Conservation (phyloP, 2,329 filamentous ascomycete species). For the Penicillium digitatum region DNA sequence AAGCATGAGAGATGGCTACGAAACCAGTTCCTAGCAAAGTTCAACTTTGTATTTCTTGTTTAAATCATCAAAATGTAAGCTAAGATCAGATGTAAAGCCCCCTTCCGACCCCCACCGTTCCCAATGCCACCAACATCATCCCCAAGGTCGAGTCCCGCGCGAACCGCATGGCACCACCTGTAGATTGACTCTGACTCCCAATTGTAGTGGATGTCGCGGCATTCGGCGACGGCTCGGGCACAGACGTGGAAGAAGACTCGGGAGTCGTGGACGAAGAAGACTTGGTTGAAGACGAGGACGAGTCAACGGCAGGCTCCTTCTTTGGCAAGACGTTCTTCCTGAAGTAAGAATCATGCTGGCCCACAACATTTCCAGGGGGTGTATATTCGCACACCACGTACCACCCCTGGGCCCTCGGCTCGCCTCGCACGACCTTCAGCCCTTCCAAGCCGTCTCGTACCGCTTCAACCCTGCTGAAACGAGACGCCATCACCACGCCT, state of each 20-base stretch:
- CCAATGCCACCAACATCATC: conserved; percentile 10
- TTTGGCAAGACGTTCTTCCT: conserved; percentile 28
- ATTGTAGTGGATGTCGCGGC: conserved; percentile 2
- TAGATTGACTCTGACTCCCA: conserved; percentile 1
- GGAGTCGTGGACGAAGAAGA: conserved; percentile 19
- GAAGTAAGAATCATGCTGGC: conserved; percentile 29
- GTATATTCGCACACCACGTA: conserved; percentile 68
- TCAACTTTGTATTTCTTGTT: conserved; percentile 4
- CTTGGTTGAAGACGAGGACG: conserved; percentile 10
- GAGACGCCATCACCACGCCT: conserved; percentile 29
- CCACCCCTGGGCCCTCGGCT: conserved; percentile 49
- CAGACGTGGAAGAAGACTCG: neutral
- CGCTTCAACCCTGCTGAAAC: neutral
- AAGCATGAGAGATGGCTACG: conserved; percentile 31
- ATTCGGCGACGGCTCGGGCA: conserved; percentile 16
- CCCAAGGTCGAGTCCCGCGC: conserved; percentile 5
- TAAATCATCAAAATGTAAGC: neutral
- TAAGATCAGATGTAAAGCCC: conserved; percentile 10
- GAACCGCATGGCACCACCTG: conserved; percentile 3
- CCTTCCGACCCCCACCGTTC: conserved; percentile 14
- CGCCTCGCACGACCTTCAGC: neutral
- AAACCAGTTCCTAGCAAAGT: conserved; percentile 16
- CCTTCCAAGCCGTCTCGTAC: neutral
- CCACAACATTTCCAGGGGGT: conserved; percentile 60
- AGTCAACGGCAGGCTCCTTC: conserved; percentile 12